Base-by-base conservation (phyloP, 1,139 yeast genomes). In the Kodamaea plutei region DNA sequence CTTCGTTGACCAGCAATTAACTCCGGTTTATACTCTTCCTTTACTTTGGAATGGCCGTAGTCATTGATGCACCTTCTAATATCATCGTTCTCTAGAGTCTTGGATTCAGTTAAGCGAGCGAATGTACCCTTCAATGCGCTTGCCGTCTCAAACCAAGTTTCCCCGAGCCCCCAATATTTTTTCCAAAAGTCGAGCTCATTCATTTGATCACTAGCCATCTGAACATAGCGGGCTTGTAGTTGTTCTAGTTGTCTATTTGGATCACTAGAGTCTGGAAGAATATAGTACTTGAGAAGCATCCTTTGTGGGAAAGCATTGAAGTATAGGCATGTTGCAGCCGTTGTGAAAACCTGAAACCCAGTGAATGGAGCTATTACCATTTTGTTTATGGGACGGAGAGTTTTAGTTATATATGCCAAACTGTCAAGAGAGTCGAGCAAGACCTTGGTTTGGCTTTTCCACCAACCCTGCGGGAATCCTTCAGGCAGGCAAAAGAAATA, bases 321-420 rank as follows among this genome's bases (percentile, higher is more conserved):
- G 28, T 56, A 61, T 15, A 59, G 44, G 15, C 61, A 47, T 0
- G 65, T 60, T 3, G 58, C 55, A 3, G 62, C 58, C 10, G 52
- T 46, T 6, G 65, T 60, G 40, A 57, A 61, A 2, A 61, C 56
- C 35, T 61, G 60, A 38, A 61, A 61, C 2, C 64, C 64, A 3
- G 66, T 57, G 36, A 61, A 60, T 9, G 67, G 67, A 2, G 67
- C 65, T 23, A 59, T 50, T 5, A 61, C 64, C 59, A 61, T 56
- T 35, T 50, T 40, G 33, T 56, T 49, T 14, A 50, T 45, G 3
- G 54, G 50, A 12, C 51, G 44, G 19, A 61, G 40, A 2, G 47
- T 44, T 17, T 40, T 42, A 5, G 57, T 47, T 22, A 60, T 35
- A 13, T 36, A 42, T 15, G 61, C 45, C 23, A 54, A 41, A 8